Evolutionary conservation across 345 rosid genomes (phyloP).

Genomic region (Populus euphratica): DNA sequence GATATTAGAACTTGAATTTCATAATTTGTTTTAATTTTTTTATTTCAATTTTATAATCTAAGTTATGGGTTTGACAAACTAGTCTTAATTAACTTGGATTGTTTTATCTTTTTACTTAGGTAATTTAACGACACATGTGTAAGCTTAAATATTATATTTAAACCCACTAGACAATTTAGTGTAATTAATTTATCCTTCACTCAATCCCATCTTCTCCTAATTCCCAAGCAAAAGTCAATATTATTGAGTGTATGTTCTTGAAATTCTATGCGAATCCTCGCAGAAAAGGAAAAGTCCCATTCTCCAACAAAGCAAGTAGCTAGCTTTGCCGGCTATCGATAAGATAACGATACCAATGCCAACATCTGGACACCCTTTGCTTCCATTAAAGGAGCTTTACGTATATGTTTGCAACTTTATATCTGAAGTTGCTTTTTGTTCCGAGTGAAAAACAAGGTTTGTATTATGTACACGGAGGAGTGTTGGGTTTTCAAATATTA

Average conservation of each 20-base stretch:
- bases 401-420: background rate
- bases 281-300: background rate
- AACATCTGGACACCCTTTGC: background rate
- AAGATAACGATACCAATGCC: background rate
- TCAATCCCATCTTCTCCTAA: background rate
- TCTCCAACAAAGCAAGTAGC: constrained; percentile 4
- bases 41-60: no score
- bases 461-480: background rate
- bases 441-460: background rate
- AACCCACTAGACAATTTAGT: background rate
- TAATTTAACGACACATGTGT: background rate
- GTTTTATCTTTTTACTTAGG: no score
- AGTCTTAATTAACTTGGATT: fast-evolving
- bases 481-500: no score
- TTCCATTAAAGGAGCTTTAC: constrained; percentile 1
- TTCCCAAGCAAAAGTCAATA: constrained; percentile 5
- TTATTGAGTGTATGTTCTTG: background rate
- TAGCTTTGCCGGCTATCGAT: background rate
- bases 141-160: background rate
- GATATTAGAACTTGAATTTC: no score
- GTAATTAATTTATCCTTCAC: background rate
- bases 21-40: no score
- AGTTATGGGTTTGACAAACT: no score
- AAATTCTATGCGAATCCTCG: constrained; percentile 11
- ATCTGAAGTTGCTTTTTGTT: background rate